phyloP scores from a whole-genome alignment of 2,329 filamentous ascomycete genomes.

The Calonectria crousiana region DNA sequence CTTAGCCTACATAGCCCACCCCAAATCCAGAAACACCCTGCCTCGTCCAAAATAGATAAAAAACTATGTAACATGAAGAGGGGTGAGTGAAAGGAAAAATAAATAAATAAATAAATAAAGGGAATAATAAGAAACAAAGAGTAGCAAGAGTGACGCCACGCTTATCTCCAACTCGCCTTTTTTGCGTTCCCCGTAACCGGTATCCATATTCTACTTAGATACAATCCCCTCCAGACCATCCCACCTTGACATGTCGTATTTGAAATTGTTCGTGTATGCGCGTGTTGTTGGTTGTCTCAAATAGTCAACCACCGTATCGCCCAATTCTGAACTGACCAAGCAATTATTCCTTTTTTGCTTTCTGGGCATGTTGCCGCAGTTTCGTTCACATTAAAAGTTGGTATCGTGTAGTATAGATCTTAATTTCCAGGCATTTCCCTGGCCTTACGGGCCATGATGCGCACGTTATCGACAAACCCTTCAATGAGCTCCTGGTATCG shows the following conservation, averaged over 20 bases:
- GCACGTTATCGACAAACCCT: slow-evolving; percentile 80
- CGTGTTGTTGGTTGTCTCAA: not conserved
- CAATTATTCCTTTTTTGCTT: slow-evolving; percentile 8
- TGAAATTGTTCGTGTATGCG: not conserved
- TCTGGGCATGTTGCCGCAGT: not conserved
- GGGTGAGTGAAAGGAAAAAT: slow-evolving; percentile 6
- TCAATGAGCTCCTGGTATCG: slow-evolving; percentile 77
- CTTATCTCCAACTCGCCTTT: slow-evolving; percentile 27
- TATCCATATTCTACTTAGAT: slow-evolving; percentile 28
- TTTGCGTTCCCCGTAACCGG: slow-evolving; percentile 24
- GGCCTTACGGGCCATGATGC: slow-evolving; percentile 65
- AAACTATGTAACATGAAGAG: slow-evolving; percentile 18
- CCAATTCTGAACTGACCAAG: not conserved
- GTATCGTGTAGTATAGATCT: not conserved
- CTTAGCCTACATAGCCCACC: slow-evolving; percentile 12
- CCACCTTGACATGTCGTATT: not conserved
- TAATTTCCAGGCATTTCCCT: slow-evolving; percentile 44
- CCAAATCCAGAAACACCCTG: slow-evolving; percentile 2
- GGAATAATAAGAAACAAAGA: slow-evolving; percentile 13
- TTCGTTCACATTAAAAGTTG: slow-evolving; percentile 9
- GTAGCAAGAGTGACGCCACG: slow-evolving; percentile 34
- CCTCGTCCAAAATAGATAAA: slow-evolving; percentile 2
- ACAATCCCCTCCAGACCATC: slow-evolving; percentile 16
- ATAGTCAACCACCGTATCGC: not conserved
- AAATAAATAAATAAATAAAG: slow-evolving; percentile 16